Evolutionary conservation across 2,329 filamentous ascomycete genomes (phyloP).

Genomic region (Talaromyces sp.): DNA sequence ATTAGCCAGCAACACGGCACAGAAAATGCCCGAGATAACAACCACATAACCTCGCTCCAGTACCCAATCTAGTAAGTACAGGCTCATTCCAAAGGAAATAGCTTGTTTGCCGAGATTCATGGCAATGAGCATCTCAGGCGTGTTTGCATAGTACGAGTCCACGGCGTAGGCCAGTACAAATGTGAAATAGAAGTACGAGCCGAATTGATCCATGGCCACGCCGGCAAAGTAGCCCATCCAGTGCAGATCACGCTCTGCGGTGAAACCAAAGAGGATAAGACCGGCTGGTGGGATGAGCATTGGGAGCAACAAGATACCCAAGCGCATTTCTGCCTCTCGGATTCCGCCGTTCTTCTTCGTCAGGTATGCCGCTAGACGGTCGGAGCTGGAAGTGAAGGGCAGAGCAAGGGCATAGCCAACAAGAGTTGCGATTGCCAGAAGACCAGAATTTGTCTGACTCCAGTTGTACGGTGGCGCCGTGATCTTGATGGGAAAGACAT

Average conservation of each 20-base stretch:
- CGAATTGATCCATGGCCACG: slow-evolving; percentile 49
- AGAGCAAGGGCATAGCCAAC: slow-evolving; percentile 41
- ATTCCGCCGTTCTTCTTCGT: slow-evolving; percentile 39
- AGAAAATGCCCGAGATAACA: slow-evolving; percentile 52
- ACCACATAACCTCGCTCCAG: slow-evolving; percentile 47
- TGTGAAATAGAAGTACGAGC: slow-evolving; percentile 54
- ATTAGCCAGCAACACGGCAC: slow-evolving; percentile 48
- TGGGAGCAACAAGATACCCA: slow-evolving; percentile 32
- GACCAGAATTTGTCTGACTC: slow-evolving; percentile 43
- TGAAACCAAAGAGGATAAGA: slow-evolving; percentile 33
- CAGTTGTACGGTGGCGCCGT: slow-evolving; percentile 46
- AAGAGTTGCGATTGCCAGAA: slow-evolving; percentile 43
- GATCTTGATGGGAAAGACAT: slow-evolving; percentile 49
- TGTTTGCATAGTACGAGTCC: slow-evolving; percentile 56
- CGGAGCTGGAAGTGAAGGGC: slow-evolving; percentile 44
- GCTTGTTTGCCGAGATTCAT: slow-evolving; percentile 58
- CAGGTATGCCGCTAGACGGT: slow-evolving; percentile 37
- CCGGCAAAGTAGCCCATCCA: slow-evolving; percentile 48
- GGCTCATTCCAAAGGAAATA: slow-evolving; percentile 52
- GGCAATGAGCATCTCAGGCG: slow-evolving; percentile 60
- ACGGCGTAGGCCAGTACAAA: slow-evolving; percentile 60
- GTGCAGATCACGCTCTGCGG: slow-evolving; percentile 31
- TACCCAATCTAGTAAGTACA: slow-evolving; percentile 52
- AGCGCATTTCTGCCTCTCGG: slow-evolving; percentile 42
- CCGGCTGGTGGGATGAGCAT: slow-evolving; percentile 32